Conservation (phyloP, 192 early-diverging fungal species). For the Podila epigama region DNA sequence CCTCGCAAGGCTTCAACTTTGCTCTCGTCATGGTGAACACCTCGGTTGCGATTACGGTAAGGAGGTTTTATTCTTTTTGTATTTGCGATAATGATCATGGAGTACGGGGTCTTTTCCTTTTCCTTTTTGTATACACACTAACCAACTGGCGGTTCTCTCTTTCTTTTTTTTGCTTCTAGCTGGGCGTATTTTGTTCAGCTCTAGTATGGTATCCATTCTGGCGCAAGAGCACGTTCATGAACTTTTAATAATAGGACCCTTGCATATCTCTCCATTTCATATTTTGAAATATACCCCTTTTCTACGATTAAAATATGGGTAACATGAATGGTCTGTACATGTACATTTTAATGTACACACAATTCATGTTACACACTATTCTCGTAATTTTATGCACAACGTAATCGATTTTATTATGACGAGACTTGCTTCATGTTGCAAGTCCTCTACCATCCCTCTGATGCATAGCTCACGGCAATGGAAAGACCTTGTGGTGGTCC, state of each 20-base stretch:
- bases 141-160: background rate
- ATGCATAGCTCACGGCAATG: too few species aligned
- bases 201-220: conserved; percentile 46
- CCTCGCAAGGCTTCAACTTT: conserved; percentile 58
- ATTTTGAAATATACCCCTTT: background rate
- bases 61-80: conserved; percentile 31
- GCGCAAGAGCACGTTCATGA: conserved; percentile 51
- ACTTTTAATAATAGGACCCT: conserved; percentile 15
- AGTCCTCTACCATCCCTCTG: too few species aligned
- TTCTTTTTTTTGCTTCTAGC: conserved; percentile 4
- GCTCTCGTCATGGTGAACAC: conserved; percentile 65
- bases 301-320: too few species aligned
- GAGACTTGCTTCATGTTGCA: too few species aligned
- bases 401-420: too few species aligned
- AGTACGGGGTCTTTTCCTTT: background rate
- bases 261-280: background rate
- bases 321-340: too few species aligned
- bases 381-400: too few species aligned
- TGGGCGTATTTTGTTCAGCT: conserved; percentile 36
- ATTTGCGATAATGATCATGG: too few species aligned
- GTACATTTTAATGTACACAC: too few species aligned
- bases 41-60: conserved; percentile 64
- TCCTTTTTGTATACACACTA: background rate
- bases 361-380: too few species aligned
- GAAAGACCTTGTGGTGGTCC: too few species aligned